Conservation (phyloP, 495 filamentous ascomycete species). For the Alectoria sarmentosa region DNA sequence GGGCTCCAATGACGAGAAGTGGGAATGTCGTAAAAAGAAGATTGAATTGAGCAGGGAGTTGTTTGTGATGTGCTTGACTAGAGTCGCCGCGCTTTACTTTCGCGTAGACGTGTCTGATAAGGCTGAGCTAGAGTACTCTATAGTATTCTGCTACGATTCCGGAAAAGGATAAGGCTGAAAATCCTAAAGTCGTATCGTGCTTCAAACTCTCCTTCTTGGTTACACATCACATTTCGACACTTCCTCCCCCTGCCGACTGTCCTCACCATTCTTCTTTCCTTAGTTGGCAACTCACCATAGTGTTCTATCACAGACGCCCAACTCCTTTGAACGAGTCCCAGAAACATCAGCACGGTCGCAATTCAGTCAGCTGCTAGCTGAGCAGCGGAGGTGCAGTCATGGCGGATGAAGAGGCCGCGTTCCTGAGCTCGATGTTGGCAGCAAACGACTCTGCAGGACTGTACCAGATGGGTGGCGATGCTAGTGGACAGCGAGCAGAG, state of each 20-base stretch:
- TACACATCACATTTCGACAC: background rate
- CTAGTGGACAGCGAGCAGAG: slow-evolving; percentile 35
- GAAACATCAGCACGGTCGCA: background rate
- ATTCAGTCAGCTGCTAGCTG: slow-evolving; percentile 1
- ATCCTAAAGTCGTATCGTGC: background rate
- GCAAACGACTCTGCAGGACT: slow-evolving; percentile 23
- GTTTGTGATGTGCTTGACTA: background rate
- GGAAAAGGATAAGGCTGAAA: background rate
- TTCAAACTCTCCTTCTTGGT: background rate
- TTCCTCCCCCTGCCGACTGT: background rate
- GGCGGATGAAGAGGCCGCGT: slow-evolving; percentile 57
- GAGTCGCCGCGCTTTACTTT: background rate
- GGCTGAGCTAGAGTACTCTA: background rate
- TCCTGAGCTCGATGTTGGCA: slow-evolving; percentile 40
- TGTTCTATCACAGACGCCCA: too few relatives aligned
- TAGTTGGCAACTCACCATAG: background rate
- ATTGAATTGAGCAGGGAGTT: background rate
- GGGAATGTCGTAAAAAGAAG: background rate
- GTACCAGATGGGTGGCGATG: slow-evolving; percentile 19
- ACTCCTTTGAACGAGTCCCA: background rate
- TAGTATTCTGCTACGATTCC: background rate
- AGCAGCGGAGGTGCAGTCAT: slow-evolving; percentile 32
- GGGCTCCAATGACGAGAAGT: background rate
- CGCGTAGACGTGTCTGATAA: slow-evolving; percentile 1
- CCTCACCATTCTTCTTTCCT: background rate